These are phyloP conservation scores for Cicer yamashitae DNA, from an alignment of 306 rosid genomes.

Conservation along the genomic window DNA sequence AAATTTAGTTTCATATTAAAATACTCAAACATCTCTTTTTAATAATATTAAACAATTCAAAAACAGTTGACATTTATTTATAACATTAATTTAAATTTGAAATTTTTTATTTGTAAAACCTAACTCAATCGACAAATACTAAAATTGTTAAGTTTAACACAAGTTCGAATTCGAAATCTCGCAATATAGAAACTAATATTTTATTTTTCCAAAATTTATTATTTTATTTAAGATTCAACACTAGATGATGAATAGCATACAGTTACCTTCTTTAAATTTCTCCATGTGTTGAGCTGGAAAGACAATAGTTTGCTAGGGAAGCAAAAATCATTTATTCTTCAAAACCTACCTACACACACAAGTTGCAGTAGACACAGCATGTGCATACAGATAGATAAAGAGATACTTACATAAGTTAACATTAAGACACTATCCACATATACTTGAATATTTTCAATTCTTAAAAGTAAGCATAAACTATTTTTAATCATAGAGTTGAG, in stretches of 20 bases:
- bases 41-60: too few species aligned
- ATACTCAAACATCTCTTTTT: too few species aligned
- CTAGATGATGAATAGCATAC: neutral
- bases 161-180: too few species aligned
- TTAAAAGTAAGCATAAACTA: neutral
- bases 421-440: conserved; percentile 15
- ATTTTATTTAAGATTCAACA: neutral
- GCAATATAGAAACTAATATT: fast-evolving
- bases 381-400: conserved; percentile 45
- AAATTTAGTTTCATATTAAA: too few species aligned
- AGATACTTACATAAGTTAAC: neutral
- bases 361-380: conserved; percentile 40
- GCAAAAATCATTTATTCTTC: conserved; percentile 41
- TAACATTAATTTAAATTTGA: too few species aligned
- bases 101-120: too few species aligned
- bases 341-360: conserved; percentile 11
- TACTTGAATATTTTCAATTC: conserved; percentile 2
- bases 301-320: conserved; percentile 43
- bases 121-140: too few species aligned
- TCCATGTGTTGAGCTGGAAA: conserved; percentile 49
- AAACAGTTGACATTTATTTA: too few species aligned
- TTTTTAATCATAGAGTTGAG: neutral
- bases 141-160: too few species aligned
- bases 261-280: neutral
- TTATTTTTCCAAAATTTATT: neutral